Percentiles rank a stretch among this genome's conserved stretches.
Conservation (phyloP, 2,329 filamentous ascomycete genomes). For the Trichophyton simii region DNA sequence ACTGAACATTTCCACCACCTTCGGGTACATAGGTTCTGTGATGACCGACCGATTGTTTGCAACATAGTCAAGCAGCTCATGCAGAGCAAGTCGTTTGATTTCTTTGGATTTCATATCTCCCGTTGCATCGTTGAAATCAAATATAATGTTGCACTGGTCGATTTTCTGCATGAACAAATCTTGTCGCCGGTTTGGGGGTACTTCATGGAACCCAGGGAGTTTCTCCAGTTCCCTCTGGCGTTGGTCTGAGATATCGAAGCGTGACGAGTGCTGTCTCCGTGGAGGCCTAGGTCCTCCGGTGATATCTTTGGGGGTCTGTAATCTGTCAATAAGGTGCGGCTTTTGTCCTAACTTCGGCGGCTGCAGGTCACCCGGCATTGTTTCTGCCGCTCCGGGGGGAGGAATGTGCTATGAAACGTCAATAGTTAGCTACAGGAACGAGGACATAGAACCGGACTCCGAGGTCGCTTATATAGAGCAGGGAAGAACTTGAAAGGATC, state of each 20-base stretch:
- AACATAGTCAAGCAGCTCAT: conserved; percentile 94
- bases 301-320: conserved; percentile 91
- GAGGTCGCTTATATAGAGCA: not conserved
- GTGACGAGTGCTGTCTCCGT: conserved; percentile 91
- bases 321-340: conserved; percentile 72
- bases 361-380: conserved; percentile 93
- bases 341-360: conserved; percentile 87
- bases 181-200: conserved; percentile 83
- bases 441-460: not conserved
- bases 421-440: not conserved
- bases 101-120: conserved; percentile 99
- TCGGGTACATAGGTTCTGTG: conserved; percentile 96
- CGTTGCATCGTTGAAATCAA: conserved; percentile 97
- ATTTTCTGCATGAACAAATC: conserved; percentile 99
- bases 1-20: conserved; percentile 97
- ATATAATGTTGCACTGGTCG: conserved; percentile 99
- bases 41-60: conserved; percentile 98
- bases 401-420: conserved; percentile 58
- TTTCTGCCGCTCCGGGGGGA: conserved; percentile 84
- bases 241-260: conserved; percentile 95
- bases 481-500: not conserved
- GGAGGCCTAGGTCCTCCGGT: conserved; percentile 90
- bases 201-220: conserved; percentile 93
- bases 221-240: conserved; percentile 83
- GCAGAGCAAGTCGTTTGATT: conserved; percentile 90